phyloP scores from a whole-genome alignment of 2,329 filamentous ascomycete genomes.

The Septoria linicola region DNA sequence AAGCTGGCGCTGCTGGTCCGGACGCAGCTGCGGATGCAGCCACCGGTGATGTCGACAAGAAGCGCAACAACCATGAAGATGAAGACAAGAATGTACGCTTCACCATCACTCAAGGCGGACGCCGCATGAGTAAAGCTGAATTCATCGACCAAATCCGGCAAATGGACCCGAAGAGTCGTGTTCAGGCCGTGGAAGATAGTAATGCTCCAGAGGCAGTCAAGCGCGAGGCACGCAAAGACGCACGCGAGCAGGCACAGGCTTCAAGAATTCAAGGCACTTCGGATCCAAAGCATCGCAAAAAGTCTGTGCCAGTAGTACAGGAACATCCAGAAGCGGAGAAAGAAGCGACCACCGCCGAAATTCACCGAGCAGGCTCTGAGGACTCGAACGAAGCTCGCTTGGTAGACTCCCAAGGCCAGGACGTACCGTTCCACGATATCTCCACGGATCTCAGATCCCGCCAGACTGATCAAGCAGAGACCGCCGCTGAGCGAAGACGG shows the following conservation, averaged over 20 bases:
- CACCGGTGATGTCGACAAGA: conserved; percentile 19
- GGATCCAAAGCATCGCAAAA: conserved; percentile 10
- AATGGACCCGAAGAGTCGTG: conserved; percentile 65
- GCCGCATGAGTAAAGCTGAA: conserved; percentile 75
- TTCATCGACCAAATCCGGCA: conserved; percentile 73
- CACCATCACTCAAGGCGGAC: conserved; percentile 70
- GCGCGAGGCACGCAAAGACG: conserved; percentile 46
- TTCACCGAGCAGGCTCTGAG: conserved; percentile 43
- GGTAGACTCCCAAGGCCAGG: conserved; percentile 47
- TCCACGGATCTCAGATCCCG: conserved; percentile 31
- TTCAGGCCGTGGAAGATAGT: conserved; percentile 49
- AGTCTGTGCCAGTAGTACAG: conserved; percentile 26
- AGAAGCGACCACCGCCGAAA: conserved; percentile 23
- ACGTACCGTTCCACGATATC: conserved; percentile 51
- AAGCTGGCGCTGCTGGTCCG: conserved; percentile 22
- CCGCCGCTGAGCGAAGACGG: conserved; percentile 46
- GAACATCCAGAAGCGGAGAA: conserved; percentile 26
- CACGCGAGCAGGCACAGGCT: conserved; percentile 35
- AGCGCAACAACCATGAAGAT: conserved; percentile 43
- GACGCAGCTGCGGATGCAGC: conserved; percentile 12
- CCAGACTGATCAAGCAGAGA: conserved; percentile 31
- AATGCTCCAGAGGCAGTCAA: conserved; percentile 51
- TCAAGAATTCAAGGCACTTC: conserved; percentile 12
- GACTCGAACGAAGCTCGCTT: conserved; percentile 45
- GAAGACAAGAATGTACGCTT: conserved; percentile 74